A percentile compares a stretch with the other conserved stretches of the same genome.
phyloP scores from a whole-genome alignment of 495 filamentous ascomycete genomes.

The Penicillium verhagenii region DNA sequence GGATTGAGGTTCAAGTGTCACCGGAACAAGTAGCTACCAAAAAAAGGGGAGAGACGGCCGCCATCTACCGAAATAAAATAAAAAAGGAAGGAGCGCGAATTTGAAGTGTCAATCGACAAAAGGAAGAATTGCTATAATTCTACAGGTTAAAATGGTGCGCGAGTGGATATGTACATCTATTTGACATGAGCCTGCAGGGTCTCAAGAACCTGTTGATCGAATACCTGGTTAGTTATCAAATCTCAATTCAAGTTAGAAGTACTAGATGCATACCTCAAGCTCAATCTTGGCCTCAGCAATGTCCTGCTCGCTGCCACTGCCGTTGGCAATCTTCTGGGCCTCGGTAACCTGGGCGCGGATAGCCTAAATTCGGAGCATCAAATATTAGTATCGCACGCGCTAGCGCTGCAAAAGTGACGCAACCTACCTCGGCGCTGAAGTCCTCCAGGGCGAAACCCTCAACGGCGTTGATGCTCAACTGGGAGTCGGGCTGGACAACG shows the following conservation, averaged over 20 bases:
- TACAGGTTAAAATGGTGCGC: constrained; percentile 39
- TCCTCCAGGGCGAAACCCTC: constrained; percentile 94
- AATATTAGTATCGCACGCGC: constrained; percentile 12
- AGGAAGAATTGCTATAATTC: constrained; percentile 43
- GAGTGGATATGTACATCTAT: constrained; percentile 56
- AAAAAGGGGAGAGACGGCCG: constrained; percentile 7
- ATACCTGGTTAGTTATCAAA: constrained; percentile 14
- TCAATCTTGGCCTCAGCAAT: constrained; percentile 98
- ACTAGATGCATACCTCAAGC: constrained; percentile 70
- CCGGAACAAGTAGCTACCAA: background rate
- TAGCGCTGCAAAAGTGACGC: background rate
- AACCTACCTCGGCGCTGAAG: constrained; percentile 78
- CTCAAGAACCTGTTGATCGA: constrained; percentile 59
- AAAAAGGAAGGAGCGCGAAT: constrained; percentile 10
- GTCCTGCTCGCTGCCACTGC: constrained; percentile 92
- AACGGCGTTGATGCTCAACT: constrained; percentile 95
- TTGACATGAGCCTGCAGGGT: constrained; percentile 73
- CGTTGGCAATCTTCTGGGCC: constrained; percentile 90
- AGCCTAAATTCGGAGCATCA: constrained; percentile 23
- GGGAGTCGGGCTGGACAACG: constrained; percentile 90
- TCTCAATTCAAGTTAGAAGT: background rate
- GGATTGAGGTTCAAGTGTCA: background rate
- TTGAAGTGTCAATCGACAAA: constrained; percentile 14
- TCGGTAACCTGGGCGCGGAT: constrained; percentile 68
- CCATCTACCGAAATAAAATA: constrained; percentile 11